Evolutionary conservation across 2,329 filamentous ascomycete species (phyloP), one percentile per base, ranked within the genome.

Genomic region (Stagonosporopsis cucurbitacearum): DNA sequence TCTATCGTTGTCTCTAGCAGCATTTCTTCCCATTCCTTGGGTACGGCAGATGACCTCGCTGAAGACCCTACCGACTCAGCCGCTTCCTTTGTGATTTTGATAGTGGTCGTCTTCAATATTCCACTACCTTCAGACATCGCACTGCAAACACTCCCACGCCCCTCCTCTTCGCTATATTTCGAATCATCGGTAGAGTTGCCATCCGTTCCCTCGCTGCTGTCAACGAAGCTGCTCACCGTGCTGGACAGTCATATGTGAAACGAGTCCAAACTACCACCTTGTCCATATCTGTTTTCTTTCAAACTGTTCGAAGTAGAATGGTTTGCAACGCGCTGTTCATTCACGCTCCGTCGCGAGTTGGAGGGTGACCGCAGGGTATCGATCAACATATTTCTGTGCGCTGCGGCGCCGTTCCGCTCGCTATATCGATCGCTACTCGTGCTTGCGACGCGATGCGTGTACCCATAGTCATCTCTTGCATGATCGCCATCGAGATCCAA

Each of bases 161-260:
- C 41, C 3, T 35, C 41, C 11, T 50, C 46, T 22, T 35, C 46
- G 33, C 46, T 39, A n/a, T 43, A 25, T 32, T 51, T 36, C 2
- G 37, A 42, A 15, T 50, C 32, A 8, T 51, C 42, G 22, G 53
- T 50, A n/a, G 36, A 32, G 30, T 23, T 56, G 15, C 42, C 41
- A 2, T 20, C 23, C 13, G 6, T 35, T 6, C 25, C 13, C 20
- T 36, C 28, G n/a, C 33, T 25, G 13, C 47, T 50, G 13, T 50
- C 42, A 2, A 39, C 47, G 17, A 37, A 51, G 26, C 42, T 51
- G 20, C 32, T 43, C 6, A 41, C 47, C 17, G 47, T 39, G 19
- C 47, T 19, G 28, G 42, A 41, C 17, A 48, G 36, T 56, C 42
- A 56, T 37, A 56, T 51, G 15, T 56, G 48, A 15, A 56, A 56